Conservation (phyloP, 176 grass and related monocot species). For the Phragmites australis region DNA sequence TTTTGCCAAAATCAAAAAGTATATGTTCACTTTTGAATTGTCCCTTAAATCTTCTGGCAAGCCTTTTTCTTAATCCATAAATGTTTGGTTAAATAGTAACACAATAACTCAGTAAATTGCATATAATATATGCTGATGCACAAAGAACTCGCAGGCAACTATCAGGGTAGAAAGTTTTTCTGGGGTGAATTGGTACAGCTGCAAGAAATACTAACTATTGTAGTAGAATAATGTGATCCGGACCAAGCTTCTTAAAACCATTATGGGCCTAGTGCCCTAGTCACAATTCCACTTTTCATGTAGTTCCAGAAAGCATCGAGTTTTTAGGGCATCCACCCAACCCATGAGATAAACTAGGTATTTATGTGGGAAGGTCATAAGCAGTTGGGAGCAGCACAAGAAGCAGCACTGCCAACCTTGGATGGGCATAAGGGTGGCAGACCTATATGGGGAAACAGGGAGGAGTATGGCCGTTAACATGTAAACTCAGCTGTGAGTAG, state of each 20-base stretch:
- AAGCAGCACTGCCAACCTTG: not conserved
- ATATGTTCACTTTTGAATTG: not conserved
- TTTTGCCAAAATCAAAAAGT: not conserved
- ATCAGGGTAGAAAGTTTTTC: not conserved
- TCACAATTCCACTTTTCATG: not conserved
- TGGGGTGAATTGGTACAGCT: not conserved
- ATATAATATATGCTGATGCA: not conserved
- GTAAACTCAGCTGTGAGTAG: not conserved
- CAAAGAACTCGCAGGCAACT: not conserved
- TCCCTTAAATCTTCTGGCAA: not conserved
- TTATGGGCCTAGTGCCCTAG: not conserved
- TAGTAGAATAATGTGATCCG: not conserved
- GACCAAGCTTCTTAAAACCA: not conserved
- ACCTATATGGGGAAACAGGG: not conserved
- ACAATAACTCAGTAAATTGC: not conserved
- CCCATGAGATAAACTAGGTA: not conserved
- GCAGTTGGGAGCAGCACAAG: not conserved
- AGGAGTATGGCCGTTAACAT: not conserved
- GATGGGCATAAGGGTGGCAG: not conserved
- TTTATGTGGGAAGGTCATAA: not conserved
- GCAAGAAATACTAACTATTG: not conserved
- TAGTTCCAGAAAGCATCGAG: not conserved
- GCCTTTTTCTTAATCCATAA: not conserved
- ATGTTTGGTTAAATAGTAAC: not conserved
- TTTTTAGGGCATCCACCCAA: not conserved